A percentile compares a stretch with the other conserved stretches of the same genome.
Conservation (phyloP, 805 yeast genomes). For the Candida broadrunensis region DNA sequence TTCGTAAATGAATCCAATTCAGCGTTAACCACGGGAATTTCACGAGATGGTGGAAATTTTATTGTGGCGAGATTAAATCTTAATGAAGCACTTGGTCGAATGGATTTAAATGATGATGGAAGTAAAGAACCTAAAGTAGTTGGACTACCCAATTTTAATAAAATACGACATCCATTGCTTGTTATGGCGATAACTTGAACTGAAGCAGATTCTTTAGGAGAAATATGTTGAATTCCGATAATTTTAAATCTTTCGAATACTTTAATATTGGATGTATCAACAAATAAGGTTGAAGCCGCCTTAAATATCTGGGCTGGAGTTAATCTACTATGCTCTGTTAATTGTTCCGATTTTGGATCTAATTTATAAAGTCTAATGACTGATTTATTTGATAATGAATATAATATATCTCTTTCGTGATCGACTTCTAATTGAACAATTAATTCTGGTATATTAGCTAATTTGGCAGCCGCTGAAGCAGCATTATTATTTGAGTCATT, state of each 20-base stretch:
- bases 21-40: constrained; percentile 36
- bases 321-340: constrained; percentile 33
- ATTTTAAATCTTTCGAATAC: constrained; percentile 50
- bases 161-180: constrained; percentile 77
- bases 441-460: constrained; percentile 45
- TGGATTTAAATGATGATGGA: constrained; percentile 18
- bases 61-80: constrained; percentile 43
- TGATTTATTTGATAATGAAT: constrained; percentile 79
- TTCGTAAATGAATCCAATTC: constrained; percentile 42
- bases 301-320: constrained; percentile 46
- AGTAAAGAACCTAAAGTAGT: constrained; percentile 13
- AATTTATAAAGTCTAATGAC: constrained; percentile 76
- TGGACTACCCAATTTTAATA: constrained; percentile 47
- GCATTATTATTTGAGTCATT: constrained; percentile 1
- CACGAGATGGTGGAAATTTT: constrained; percentile 64
- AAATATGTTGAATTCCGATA: constrained; percentile 59
- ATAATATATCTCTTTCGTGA: constrained; percentile 70
- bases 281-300: constrained; percentile 48
- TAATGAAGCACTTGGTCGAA: constrained; percentile 14
- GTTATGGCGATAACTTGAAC: constrained; percentile 77
- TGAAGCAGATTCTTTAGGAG: constrained; percentile 62
- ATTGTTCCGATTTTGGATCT: constrained; percentile 39
- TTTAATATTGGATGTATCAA: constrained; percentile 55
- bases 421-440: constrained; percentile 70
- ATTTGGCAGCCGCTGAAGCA: constrained; percentile 1